A percentile compares a stretch with the other conserved stretches of the same genome.
Evolutionary conservation across 305 asterid genomes (phyloP).

Genomic region (Rubia balearica): DNA sequence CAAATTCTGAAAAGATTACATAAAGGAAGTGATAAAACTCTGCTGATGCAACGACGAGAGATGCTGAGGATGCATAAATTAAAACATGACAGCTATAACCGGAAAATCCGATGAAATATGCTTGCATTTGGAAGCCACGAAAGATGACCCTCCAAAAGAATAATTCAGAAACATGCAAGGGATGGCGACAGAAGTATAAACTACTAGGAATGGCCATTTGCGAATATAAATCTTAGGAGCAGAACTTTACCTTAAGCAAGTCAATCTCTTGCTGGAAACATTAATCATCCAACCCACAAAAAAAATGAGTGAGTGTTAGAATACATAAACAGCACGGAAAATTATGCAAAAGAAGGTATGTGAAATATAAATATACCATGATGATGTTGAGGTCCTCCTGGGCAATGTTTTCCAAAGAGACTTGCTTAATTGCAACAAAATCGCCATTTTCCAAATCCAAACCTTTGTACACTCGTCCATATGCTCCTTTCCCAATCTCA

Average conservation of each 20-base stretch:
- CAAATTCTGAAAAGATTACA: constrained; percentile 54
- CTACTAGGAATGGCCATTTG: neutral
- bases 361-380: constrained; percentile 40
- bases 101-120: neutral
- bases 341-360: neutral
- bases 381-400: constrained; percentile 87
- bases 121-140: neutral
- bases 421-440: constrained; percentile 97
- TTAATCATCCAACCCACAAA: constrained; percentile 27
- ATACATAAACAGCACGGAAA: neutral
- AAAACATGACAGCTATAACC: neutral
- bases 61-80: neutral
- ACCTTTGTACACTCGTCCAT: constrained; percentile 97
- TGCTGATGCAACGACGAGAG: neutral
- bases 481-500: constrained; percentile 99
- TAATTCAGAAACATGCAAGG: constrained; percentile 4
- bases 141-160: neutral
- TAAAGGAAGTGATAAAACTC: constrained; percentile 10
- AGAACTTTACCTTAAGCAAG: constrained; percentile 63
- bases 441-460: constrained; percentile 97
- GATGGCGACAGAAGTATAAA: neutral
- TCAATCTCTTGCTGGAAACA: constrained; percentile 87
- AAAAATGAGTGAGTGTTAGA: constrained; percentile 26
- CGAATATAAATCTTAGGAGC: neutral
- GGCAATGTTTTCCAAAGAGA: constrained; percentile 86